Conservation (phyloP, 805 yeast species). For the Metschnikowia picachoensis region DNA sequence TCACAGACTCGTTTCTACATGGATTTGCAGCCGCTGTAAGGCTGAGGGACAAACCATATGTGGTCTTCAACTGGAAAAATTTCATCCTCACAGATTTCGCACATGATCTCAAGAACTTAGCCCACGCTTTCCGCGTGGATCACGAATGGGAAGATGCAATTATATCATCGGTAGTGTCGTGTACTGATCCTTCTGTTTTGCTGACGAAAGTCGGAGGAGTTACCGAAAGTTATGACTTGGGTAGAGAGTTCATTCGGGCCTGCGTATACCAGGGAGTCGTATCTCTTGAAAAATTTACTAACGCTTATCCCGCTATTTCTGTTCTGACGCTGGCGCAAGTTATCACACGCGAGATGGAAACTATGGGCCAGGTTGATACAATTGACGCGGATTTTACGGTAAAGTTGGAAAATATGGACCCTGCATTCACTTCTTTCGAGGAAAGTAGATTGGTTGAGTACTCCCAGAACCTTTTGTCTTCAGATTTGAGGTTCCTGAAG, state of each 20-base stretch:
- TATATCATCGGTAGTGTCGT: slow-evolving; percentile 2
- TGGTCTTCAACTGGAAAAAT: slow-evolving; percentile 33
- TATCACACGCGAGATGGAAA: slow-evolving; percentile 26
- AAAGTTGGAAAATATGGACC: slow-evolving; percentile 30
- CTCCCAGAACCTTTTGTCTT: slow-evolving; percentile 19
- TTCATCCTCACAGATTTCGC: slow-evolving; percentile 32
- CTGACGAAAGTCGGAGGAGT: slow-evolving; percentile 14
- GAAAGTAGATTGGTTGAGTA: slow-evolving; percentile 35
- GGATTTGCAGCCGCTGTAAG: slow-evolving; percentile 19
- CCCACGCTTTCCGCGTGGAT: not conserved
- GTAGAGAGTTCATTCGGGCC: slow-evolving; percentile 27
- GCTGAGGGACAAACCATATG: slow-evolving; percentile 22
- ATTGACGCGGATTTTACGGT: slow-evolving; percentile 22
- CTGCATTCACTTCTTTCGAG: slow-evolving; percentile 39
- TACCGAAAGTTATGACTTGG: slow-evolving; percentile 21
- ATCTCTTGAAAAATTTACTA: slow-evolving; percentile 23
- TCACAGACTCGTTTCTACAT: slow-evolving; percentile 21
- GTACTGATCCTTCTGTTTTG: slow-evolving; percentile 2
- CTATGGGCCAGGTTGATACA: slow-evolving; percentile 17
- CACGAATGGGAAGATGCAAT: slow-evolving; percentile 4
- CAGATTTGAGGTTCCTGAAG: slow-evolving; percentile 18
- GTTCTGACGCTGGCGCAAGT: slow-evolving; percentile 20
- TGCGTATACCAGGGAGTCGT: slow-evolving; percentile 29
- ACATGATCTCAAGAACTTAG: slow-evolving; percentile 16
- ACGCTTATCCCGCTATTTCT: slow-evolving; percentile 27